These are phyloP conservation scores for Amoeboaphelidium occidentale DNA, from an alignment of 371 early-diverging fungal species.

Conservation along the genomic window DNA sequence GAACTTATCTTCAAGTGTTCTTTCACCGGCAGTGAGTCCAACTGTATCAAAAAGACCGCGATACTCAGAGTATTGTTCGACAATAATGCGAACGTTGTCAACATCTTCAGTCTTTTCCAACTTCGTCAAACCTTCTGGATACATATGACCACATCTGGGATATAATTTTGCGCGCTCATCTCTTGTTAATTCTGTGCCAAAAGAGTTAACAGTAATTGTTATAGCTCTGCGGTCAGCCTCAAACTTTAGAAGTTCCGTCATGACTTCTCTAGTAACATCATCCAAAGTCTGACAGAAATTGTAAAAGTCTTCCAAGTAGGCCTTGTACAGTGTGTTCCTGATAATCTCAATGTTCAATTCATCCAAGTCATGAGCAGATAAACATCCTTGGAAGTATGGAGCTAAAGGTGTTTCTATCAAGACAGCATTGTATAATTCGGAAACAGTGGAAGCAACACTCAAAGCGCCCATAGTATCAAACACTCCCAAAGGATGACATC, in stretches of 20 bases:
- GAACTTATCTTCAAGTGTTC: conserved; percentile 71
- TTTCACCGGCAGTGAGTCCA: conserved; percentile 12
- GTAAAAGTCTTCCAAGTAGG: conserved; percentile 93
- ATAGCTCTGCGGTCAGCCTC: conserved; percentile 92
- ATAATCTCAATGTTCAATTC: conserved; percentile 97
- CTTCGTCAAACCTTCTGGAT: conserved; percentile 62
- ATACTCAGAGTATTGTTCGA: conserved; percentile 46
- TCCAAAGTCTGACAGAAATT: conserved; percentile 56
- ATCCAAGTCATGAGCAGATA: conserved; percentile 86
- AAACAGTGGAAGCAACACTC: conserved; percentile 84
- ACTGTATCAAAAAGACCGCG: conserved; percentile 18
- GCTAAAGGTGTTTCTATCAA: conserved; percentile 91
- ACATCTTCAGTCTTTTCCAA: conserved; percentile 75
- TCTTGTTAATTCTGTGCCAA: conserved; percentile 82
- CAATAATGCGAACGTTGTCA: conserved; percentile 63
- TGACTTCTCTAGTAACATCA: conserved; percentile 72
- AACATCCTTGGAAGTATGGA: conserved; percentile 85
- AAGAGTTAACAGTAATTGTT: conserved; percentile 93
- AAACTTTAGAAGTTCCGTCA: conserved; percentile 78
- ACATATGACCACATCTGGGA: conserved; percentile 69
- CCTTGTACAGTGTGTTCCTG: conserved; percentile 89
- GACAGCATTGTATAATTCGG: conserved; percentile 83
- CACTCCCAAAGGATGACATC: conserved; percentile 85
- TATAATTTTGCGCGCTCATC: conserved; percentile 81
- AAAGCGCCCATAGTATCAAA: conserved; percentile 94